Evolutionary conservation across 805 yeast genomes (phyloP).

Genomic region (Saturnispora ahearnii): DNA sequence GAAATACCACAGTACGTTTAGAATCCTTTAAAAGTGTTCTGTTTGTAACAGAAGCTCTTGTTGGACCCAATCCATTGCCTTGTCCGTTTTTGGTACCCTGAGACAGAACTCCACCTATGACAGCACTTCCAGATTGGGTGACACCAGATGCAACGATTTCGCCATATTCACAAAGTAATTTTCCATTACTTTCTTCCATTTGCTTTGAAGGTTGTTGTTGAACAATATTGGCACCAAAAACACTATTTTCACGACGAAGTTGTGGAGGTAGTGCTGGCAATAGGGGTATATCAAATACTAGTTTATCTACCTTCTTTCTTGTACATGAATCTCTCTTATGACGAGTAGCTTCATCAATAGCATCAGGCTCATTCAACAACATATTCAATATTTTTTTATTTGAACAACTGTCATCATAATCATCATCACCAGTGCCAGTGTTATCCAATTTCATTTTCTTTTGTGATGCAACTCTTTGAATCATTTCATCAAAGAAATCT

Average conservation of each 20-base stretch:
- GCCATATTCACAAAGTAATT: slow-evolving; percentile 32
- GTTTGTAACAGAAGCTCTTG: slow-evolving; percentile 47
- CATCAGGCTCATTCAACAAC: slow-evolving; percentile 4
- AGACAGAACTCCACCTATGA: slow-evolving; percentile 13
- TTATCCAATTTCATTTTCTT: not conserved
- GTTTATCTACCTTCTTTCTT: slow-evolving; percentile 2
- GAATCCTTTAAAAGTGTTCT: slow-evolving; percentile 35
- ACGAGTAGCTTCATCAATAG: slow-evolving; percentile 3
- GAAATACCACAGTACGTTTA: slow-evolving; percentile 7
- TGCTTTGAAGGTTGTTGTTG: not conserved
- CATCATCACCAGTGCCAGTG: not conserved
- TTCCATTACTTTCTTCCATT: slow-evolving; percentile 12
- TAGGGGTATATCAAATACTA: slow-evolving; percentile 15
- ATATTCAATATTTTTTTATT: not conserved
- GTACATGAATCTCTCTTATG: not conserved
- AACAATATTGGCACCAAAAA: not conserved
- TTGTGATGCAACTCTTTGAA: slow-evolving; percentile 1
- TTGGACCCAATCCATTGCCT: slow-evolving; percentile 56
- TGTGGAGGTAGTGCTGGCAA: slow-evolving; percentile 15
- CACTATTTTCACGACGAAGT: slow-evolving; percentile 21
- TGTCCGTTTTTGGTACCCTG: not conserved
- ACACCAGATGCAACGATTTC: slow-evolving; percentile 60
- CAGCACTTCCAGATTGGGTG: slow-evolving; percentile 15
- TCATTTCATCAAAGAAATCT: slow-evolving; percentile 1
- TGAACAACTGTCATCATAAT: not conserved